These are phyloP conservation scores for Apiotrichum gracile DNA, from an alignment of 1,284 basidiomycete species.

Conservation along the genomic window DNA sequence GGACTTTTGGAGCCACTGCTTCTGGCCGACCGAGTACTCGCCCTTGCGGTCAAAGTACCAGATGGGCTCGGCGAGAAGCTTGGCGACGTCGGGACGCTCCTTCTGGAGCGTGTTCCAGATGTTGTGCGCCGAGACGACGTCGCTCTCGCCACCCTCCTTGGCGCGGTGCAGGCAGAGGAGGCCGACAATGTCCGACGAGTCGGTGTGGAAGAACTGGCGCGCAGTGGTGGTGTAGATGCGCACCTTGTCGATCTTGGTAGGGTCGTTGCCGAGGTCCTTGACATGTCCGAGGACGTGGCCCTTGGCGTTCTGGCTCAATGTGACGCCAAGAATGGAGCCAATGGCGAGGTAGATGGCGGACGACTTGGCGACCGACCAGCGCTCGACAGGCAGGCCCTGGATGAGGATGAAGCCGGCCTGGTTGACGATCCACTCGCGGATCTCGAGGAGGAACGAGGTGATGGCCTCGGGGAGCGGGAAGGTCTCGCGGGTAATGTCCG, in stretches of 20 bases:
- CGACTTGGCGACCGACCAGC: conserved; percentile 41
- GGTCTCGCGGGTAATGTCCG: conserved; percentile 27
- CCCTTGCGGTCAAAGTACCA: conserved; percentile 47
- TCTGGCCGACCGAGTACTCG: conserved; percentile 43
- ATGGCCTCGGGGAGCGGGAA: conserved; percentile 3
- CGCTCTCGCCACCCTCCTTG: conserved; percentile 51
- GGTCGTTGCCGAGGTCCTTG: conserved; percentile 47
- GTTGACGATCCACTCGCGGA: conserved; percentile 29
- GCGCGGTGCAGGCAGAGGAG: conserved; percentile 49
- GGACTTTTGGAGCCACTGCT: conserved; percentile 26
- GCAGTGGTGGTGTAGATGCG: conserved; percentile 49
- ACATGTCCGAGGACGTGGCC: conserved; percentile 49
- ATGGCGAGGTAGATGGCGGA: conserved; percentile 47
- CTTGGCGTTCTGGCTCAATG: conserved; percentile 43
- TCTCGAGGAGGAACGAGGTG: conserved; percentile 17
- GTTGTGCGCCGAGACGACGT: conserved; percentile 48
- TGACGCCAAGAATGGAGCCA: conserved; percentile 42
- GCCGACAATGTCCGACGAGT: conserved; percentile 43
- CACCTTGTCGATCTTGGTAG: conserved; percentile 49
- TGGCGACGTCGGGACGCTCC: conserved; percentile 47
- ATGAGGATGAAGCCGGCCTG: conserved; percentile 47
- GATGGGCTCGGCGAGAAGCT: conserved; percentile 38
- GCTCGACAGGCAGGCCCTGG: conserved; percentile 44
- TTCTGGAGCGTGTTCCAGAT: conserved; percentile 49
- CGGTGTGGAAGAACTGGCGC: conserved; percentile 48